Percentiles rank a stretch among this genome's conserved stretches.
These are phyloP conservation scores for Linnemannia schmuckeri DNA, from an alignment of 192 early-diverging fungal genomes.

Conservation along the genomic window DNA sequence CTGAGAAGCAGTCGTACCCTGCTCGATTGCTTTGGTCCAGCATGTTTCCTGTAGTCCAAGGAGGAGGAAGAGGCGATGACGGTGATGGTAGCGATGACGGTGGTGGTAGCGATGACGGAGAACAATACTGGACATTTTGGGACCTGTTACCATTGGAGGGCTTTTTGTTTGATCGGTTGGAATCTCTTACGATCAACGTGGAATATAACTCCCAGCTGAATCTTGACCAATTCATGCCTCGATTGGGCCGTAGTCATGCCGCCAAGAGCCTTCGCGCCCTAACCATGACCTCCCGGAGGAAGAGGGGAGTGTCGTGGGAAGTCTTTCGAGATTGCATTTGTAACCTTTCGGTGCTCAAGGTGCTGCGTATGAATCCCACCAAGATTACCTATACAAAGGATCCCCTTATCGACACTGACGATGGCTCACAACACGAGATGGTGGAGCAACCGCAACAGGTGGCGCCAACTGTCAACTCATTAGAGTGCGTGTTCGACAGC, in stretches of 20 bases:
- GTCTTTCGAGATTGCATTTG: constrained; percentile 11
- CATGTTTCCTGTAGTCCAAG: constrained; percentile 7
- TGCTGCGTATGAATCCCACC: not conserved
- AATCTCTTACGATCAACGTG: not conserved
- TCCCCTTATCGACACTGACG: not conserved
- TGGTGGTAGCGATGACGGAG: not conserved
- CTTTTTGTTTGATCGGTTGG: not conserved
- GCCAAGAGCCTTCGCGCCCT: constrained; percentile 5
- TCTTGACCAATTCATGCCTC: not conserved
- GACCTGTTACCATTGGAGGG: constrained; percentile 3
- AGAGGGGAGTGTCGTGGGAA: not conserved
- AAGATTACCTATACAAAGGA: not conserved
- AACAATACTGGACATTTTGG: constrained; percentile 2
- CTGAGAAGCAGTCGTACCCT: not conserved
- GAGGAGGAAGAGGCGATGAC: not conserved
- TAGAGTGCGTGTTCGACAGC: not conserved
- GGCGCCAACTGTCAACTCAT: not conserved
- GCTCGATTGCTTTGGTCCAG: constrained; percentile 8
- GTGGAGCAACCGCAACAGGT: not conserved
- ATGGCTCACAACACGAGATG: not conserved
- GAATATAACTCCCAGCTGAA: not conserved
- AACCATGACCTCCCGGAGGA: not conserved
- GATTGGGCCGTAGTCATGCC: constrained; percentile 1
- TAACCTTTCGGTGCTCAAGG: constrained; percentile 1
- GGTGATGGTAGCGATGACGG: not conserved